A percentile compares a stretch with the other conserved stretches of the same genome.
Evolutionary conservation across 2,329 filamentous ascomycete species (phyloP).

Genomic region (Venturia asperata): DNA sequence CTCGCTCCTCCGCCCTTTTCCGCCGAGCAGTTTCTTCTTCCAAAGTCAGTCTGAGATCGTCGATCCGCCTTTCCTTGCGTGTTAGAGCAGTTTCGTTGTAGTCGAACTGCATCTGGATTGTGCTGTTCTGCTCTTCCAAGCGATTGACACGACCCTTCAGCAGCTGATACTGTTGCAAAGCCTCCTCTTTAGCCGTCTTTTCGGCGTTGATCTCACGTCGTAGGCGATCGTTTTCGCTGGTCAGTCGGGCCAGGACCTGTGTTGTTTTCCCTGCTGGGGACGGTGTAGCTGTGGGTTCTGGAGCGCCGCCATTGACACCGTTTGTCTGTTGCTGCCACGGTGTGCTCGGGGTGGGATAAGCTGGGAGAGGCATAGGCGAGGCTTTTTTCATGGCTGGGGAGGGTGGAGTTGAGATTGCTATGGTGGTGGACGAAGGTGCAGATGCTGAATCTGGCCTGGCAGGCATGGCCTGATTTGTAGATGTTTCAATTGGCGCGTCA

Average conservation of each 20-base stretch:
- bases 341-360: conserved; percentile 14
- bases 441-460: conserved; percentile 11
- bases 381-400: conserved; percentile 19
- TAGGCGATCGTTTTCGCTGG: conserved; percentile 66
- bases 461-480: conserved; percentile 14
- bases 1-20: conserved; percentile 48
- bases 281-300: conserved; percentile 15
- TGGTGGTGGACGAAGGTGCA: not conserved
- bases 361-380: conserved; percentile 18
- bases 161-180: conserved; percentile 55
- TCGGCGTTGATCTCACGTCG: conserved; percentile 51
- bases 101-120: conserved; percentile 56
- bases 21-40: conserved; percentile 56
- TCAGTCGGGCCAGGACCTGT: conserved; percentile 59
- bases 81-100: conserved; percentile 60
- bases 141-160: conserved; percentile 62
- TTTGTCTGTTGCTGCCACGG: conserved; percentile 16
- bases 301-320: not conserved
- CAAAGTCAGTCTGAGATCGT: conserved; percentile 55
- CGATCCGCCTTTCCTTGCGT: conserved; percentile 63
- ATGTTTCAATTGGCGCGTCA: conserved; percentile 15
- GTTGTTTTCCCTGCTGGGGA: conserved; percentile 17
- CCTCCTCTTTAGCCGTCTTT: conserved; percentile 50
- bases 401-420: conserved; percentile 7
- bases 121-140: conserved; percentile 60